Base-by-base conservation (phyloP, 495 filamentous ascomycete genomes). In the Tuber microsphaerosporum region DNA sequence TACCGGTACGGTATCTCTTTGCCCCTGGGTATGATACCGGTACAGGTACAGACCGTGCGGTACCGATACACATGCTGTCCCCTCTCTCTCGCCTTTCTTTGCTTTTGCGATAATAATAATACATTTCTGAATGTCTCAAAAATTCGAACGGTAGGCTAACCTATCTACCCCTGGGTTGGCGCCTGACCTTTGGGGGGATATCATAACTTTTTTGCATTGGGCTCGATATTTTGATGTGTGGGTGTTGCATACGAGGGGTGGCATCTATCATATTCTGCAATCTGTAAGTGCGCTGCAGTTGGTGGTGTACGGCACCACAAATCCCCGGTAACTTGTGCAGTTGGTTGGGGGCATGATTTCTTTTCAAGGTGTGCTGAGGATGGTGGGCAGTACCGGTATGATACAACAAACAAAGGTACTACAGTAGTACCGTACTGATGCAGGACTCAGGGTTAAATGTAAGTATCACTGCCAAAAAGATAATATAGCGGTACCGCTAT, bases 271-370 rank as follows among this genome's bases (percentile, higher is more conserved):
- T 65, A 65, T 65, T 65, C 56, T 34, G 56, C 31, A 34, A 14
- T 34, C 10, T 1, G 56, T 65, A 19, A 34, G 26, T 34, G 26
- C 56, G 56, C 14, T 34, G 56, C 56, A 65, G 56, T 34, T 65
- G 56, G 56, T 61, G 48, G 9, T 56, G 26, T 65, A n/a, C 8
- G 48, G 51, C 14, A 31, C 26, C 26, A 34, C 56, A 65, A 17
- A 34, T 34, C 26, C 56, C 26, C 12, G 56, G 56, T 34, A 65
- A 65, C 26, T 65, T 65, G 34, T 65, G 56, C 56, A 34, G 56
- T 65, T 65, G 56, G 56, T 65, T 65, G n/a, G 56, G 51, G 51
- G 51, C 51, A 56, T 26, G 51, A 26, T 26, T 56, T 56, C 51
- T 56, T 56, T n/a, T 41, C 4, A 41, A 41, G 37, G 45, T 46